Base-by-base conservation (phyloP, 108 stramenopile genomes). In the Skeletonema costatum region DNA sequence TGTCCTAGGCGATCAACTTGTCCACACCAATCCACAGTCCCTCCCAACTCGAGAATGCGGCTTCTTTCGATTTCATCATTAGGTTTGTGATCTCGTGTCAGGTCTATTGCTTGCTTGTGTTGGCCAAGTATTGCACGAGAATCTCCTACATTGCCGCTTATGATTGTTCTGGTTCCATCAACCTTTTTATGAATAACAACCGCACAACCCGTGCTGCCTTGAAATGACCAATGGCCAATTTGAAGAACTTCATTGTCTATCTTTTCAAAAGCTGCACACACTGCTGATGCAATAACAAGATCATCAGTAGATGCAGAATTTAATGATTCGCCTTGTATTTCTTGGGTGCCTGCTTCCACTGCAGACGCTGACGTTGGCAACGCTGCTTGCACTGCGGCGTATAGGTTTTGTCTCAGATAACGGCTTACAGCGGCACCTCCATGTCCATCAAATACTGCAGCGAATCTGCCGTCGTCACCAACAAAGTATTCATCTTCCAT, bases 391-490 rank as follows among this genome's bases (percentile, higher is more conserved):
- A 86, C 71, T 25, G 60, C 83, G 6, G 86, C 92, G 58, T 89
- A 89, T 13, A 98, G 64, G 75, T 97, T 94, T 68, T 95, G 86
- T 31, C 88, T 63, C 25, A 94, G 74, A 72, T 94, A 98, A 2
- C 79, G 77, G 25, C 92, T 90, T 3, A 98, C 97, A 16, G 91
- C 87, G 35, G 56, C 68, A 11, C 97, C 96, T 36, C 98, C 98
- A 74, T 99, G 98, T 4, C 98, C 98, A 75, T 99, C 98, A 80
- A 98, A 98, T 7, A 97, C 97, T 19, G 93, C 97, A 50, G 81
- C 86, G 80, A 96, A 92, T 48, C 82, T 68, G 14, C 87, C 86
- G 21, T 80, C 73, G 3, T 66, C 30, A 14, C 73, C 70, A 19
- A 88, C 66, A 68, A 87, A 88, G 63, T 71, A 85, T 70, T 96